phyloP scores from a whole-genome alignment of 148 eudicot genomes.

The Diospyros kaki region DNA sequence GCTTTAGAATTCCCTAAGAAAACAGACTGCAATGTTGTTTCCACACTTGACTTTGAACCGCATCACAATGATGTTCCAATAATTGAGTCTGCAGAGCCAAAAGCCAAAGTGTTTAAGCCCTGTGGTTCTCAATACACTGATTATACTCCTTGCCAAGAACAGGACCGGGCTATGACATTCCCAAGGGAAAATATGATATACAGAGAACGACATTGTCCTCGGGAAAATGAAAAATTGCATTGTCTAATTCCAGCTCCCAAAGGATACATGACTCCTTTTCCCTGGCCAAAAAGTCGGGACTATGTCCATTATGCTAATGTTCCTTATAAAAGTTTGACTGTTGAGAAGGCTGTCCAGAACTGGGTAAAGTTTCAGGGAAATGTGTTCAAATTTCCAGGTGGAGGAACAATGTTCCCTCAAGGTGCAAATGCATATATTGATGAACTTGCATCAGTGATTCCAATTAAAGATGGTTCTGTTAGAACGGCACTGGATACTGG shows the following conservation, averaged over 20 bases:
- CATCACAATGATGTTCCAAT: constrained; percentile 18
- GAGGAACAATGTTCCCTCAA: constrained; percentile 36
- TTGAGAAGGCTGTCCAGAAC: constrained; percentile 30
- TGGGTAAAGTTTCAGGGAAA: constrained; percentile 33
- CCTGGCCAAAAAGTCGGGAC: constrained; percentile 36
- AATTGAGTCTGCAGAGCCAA: constrained; percentile 17
- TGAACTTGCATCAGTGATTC: constrained; percentile 32
- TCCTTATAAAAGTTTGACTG: constrained; percentile 30
- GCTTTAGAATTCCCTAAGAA: constrained; percentile 18
- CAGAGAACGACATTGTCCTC: constrained; percentile 35
- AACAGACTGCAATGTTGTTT: constrained; percentile 13
- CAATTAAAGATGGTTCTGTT: constrained; percentile 26
- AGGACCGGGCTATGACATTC: constrained; percentile 31
- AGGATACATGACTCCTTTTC: constrained; percentile 28
- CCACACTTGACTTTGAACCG: constrained; percentile 24
- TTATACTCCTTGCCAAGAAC: constrained; percentile 37
- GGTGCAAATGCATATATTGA: constrained; percentile 33
- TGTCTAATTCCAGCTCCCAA: constrained; percentile 32
- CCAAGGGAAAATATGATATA: constrained; percentile 33
- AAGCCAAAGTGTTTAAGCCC: constrained; percentile 24
- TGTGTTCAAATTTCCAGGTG: constrained; percentile 33
- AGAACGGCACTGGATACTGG: constrained; percentile 84
- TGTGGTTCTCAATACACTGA: constrained; percentile 23
- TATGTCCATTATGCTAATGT: constrained; percentile 32
- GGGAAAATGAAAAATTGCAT: constrained; percentile 21